These are phyloP conservation scores for Dalbergia cochinchinensis DNA, from an alignment of 306 rosid species.

Conservation along the genomic window DNA sequence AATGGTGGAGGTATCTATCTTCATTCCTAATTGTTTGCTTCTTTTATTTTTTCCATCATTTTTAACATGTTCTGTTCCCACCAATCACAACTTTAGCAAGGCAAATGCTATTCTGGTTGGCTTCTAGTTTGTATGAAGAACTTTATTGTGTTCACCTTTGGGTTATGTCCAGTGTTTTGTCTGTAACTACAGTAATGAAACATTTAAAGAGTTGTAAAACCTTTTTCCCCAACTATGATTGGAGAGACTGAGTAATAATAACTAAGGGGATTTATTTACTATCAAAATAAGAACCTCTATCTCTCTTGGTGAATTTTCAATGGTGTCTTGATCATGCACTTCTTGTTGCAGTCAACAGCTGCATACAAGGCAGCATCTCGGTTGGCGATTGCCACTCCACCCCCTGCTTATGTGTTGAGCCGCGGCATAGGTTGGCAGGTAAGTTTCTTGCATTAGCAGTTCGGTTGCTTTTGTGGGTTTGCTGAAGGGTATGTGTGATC, in stretches of 20 bases:
- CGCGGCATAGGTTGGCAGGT: constrained; percentile 99
- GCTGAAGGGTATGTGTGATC: too few relatives aligned
- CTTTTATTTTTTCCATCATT: neutral
- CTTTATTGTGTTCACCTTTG: constrained; percentile 2
- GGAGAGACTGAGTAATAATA: neutral
- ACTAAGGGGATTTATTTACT: neutral
- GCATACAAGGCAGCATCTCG: constrained; percentile 95
- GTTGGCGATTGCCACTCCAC: constrained; percentile 96
- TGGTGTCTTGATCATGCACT: constrained; percentile 26
- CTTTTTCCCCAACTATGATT: neutral
- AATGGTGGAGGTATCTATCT: constrained; percentile 86
- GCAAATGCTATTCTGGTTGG: too few relatives aligned
- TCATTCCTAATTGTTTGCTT: neutral
- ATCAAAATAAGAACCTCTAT: neutral
- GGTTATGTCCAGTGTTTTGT: constrained; percentile 9
- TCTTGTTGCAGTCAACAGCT: constrained; percentile 79
- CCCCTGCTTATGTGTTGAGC: constrained; percentile 97
- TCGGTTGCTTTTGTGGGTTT: neutral
- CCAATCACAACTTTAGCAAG: too few relatives aligned
- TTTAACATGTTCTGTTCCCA: neutral
- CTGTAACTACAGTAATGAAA: constrained; percentile 2
- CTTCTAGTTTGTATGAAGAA: neutral
- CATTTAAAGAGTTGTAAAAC: neutral
- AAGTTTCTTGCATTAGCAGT: neutral
- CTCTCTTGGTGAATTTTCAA: constrained; percentile 19